Evolutionary conservation across 305 asterid genomes (phyloP).

Genomic region (Fraxinus velutina): DNA sequence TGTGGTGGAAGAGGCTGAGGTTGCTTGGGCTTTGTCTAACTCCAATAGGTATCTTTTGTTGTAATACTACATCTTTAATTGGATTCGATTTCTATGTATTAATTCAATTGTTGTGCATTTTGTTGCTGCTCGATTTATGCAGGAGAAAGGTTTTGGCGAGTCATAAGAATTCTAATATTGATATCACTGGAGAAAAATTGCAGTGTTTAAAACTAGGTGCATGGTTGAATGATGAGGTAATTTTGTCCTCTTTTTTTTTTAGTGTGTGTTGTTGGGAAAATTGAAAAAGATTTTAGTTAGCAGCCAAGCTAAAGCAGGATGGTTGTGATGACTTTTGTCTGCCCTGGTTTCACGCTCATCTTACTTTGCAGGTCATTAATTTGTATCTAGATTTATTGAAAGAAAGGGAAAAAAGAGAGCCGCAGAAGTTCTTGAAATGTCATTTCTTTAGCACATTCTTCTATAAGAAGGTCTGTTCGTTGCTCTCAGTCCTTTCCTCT

Average conservation of each 20-base stretch:
- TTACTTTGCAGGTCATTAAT: constrained; percentile 56
- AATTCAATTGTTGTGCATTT: background rate
- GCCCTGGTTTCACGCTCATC: constrained; percentile 15
- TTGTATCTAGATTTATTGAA: constrained; percentile 50
- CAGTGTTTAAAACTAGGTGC: constrained; percentile 64
- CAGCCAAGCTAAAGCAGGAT: background rate
- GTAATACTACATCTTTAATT: background rate
- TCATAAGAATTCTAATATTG: constrained; percentile 63
- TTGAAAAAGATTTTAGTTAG: background rate
- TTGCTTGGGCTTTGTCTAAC: constrained; percentile 39
- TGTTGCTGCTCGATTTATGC: constrained; percentile 15
- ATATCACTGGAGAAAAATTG: constrained; percentile 57
- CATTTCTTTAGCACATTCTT: constrained; percentile 86
- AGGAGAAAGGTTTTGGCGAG: constrained; percentile 55
- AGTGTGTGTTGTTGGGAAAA: background rate
- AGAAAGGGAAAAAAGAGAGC: constrained; percentile 78
- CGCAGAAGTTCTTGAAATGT: constrained; percentile 69
- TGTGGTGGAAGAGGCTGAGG: constrained; percentile 47
- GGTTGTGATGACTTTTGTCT: constrained; percentile 1
- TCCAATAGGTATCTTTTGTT: constrained; percentile 38
- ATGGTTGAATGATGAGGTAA: constrained; percentile 91
- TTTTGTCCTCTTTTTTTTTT: background rate
- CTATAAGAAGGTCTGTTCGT: constrained; percentile 64
- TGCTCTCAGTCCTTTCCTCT: constrained; percentile 15
- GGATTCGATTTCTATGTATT: background rate